Evolutionary conservation across 2,329 filamentous ascomycete genomes (phyloP).

Genomic region (Atkinsonella hypoxylon): DNA sequence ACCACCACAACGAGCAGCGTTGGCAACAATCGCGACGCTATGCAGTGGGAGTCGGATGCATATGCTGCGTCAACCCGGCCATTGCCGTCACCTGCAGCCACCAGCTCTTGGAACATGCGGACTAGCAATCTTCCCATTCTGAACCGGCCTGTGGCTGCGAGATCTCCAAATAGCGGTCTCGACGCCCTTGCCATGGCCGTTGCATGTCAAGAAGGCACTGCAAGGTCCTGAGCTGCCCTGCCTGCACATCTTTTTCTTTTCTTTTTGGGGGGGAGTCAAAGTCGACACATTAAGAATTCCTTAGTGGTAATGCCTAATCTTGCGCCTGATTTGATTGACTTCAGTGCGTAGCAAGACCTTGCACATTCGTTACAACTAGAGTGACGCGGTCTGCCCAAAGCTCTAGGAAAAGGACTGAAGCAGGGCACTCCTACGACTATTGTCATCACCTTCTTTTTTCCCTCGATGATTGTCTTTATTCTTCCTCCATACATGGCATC

Average conservation of each 20-base stretch:
- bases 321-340: background rate
- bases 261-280: background rate
- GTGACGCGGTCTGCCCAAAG: background rate
- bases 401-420: background rate
- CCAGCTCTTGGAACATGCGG: constrained; percentile 35
- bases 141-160: constrained; percentile 28
- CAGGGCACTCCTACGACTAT: background rate
- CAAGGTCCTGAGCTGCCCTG: constrained; percentile 1
- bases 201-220: constrained; percentile 35
- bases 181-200: constrained; percentile 43
- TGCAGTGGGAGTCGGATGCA: constrained; percentile 27
- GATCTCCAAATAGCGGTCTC: constrained; percentile 39
- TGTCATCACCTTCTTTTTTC: background rate
- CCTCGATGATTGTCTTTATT: background rate
- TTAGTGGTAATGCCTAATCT: constrained; percentile 2
- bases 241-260: background rate
- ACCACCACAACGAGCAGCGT: constrained; percentile 3
- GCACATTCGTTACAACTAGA: background rate
- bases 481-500: background rate
- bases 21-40: constrained; percentile 12
- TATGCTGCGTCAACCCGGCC: constrained; percentile 20
- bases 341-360: background rate
- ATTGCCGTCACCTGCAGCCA: constrained; percentile 24
- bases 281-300: background rate
- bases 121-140: constrained; percentile 32